A percentile compares a stretch with the other conserved stretches of the same genome.
phyloP scores from a whole-genome alignment of 345 rosid genomes.

The Mangifera indica region DNA sequence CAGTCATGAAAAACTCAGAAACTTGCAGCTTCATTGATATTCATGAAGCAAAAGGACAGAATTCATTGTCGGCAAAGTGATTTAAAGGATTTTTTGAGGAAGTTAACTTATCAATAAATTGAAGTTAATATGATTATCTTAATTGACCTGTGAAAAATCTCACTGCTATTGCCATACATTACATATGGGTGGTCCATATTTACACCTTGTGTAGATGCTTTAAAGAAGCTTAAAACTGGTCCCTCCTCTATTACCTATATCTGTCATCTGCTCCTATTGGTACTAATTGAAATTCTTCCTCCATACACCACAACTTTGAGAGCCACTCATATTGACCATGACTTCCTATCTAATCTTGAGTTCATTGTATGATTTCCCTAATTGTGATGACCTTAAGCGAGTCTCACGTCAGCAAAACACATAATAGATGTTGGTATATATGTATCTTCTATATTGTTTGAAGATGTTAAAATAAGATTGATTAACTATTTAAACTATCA shows the following conservation, averaged over 20 bases:
- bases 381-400: too few species aligned
- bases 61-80: too few species aligned
- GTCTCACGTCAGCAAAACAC: too few species aligned
- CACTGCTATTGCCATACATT: constrained; percentile 27
- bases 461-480: too few species aligned
- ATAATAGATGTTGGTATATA: too few species aligned
- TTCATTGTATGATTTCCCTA: background rate
- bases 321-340: constrained; percentile 16
- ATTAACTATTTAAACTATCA: too few species aligned
- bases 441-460: too few species aligned
- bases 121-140: background rate
- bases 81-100: background rate
- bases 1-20: background rate
- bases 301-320: constrained; percentile 34
- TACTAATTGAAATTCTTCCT: constrained; percentile 13
- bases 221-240: constrained; percentile 54
- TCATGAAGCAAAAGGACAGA: background rate
- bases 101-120: background rate
- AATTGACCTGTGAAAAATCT: constrained; percentile 30
- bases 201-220: constrained; percentile 44
- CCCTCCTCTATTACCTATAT: constrained; percentile 45
- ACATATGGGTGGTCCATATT: constrained; percentile 30
- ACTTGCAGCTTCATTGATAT: too few species aligned
- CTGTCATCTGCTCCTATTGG: constrained; percentile 25
- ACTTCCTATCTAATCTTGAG: constrained; percentile 1